Evolutionary conservation across 495 filamentous ascomycete species (phyloP), one percentile per base, ranked within the genome.

Genomic region (Lasiosphaeria ovina): DNA sequence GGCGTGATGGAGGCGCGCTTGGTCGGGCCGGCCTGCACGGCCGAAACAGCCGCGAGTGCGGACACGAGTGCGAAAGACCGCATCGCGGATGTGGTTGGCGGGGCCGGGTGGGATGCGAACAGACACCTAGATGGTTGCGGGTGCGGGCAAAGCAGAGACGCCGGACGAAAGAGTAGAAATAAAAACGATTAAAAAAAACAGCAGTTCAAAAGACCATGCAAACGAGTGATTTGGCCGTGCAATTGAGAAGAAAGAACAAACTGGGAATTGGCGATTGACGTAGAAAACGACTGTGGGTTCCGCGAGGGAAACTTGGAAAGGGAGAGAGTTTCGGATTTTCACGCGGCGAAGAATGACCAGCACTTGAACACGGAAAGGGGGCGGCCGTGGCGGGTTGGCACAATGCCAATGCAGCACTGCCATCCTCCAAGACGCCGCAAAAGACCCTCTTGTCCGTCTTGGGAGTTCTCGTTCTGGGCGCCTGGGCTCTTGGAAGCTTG

Each of bases 11-110:
- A 61, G 48, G 65, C 62, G 78, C 66, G 84, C 79, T 75, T 74
- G 31, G 83, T 80, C 51, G 84, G 79, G 53, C 77, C 73, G 54
- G 83, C 85, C 35, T 78, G 75, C 38, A 82, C 84, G 60, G 83
- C 61, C 51, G 78, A 72, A 62, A 79, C 79, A 55, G 81, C 81
- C 65, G 82, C 83, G 61, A 88, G 62, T 51, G 84, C 80, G 54
- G 79, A 69, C 51, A 75, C 60, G 63, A 78, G 52, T 58, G 69
- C 64, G 59, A 76, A 71, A 56, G 77, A 76, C 74, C 84, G 86
- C 86, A 88, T 88, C 32, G 61, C 83, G 49, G 16, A 47, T 16
- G 24, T 14, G 6, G 32, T 36, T 12, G 2, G 34, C 9, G 6
- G 51, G 51, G 14, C 36, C 51, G 51, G 51, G 34, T 8, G 12